Percentiles rank a stretch among this genome's conserved stretches.
phyloP scores from a whole-genome alignment of 139 green algal genomes.

The Chlamydomonas asymmetrica region DNA sequence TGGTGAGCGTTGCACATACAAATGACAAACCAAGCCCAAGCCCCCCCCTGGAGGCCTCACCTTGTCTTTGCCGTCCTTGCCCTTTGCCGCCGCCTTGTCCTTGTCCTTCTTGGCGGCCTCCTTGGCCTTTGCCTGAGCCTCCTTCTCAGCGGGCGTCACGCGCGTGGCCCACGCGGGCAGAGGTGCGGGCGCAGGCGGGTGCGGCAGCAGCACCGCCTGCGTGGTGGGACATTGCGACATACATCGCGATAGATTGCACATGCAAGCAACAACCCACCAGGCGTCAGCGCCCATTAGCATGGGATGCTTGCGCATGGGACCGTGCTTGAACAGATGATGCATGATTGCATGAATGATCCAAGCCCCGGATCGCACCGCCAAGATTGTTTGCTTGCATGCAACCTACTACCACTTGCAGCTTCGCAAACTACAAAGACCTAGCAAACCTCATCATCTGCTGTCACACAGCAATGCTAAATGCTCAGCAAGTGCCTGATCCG shows the following conservation, averaged over 20 bases:
- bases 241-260: too few relatives aligned
- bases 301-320: not conserved
- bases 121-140: conserved; percentile 18
- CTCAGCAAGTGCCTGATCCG: too few relatives aligned
- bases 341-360: not conserved
- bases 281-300: conserved; percentile 11
- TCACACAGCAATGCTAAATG: too few relatives aligned
- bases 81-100: not conserved
- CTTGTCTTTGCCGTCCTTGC: conserved; percentile 1
- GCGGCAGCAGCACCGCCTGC: too few relatives aligned
- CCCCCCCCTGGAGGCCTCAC: too few relatives aligned
- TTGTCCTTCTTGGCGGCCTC: conserved; percentile 22
- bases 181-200: not conserved
- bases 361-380: not conserved
- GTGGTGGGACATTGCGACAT: too few relatives aligned
- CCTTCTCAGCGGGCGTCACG: conserved; percentile 13
- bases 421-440: not conserved
- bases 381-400: not conserved
- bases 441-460: too few relatives aligned
- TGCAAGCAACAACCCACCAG: too few relatives aligned
- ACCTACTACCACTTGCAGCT: not conserved
- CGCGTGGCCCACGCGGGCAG: conserved; percentile 6
- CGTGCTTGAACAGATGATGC: not conserved
- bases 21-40: too few relatives aligned
- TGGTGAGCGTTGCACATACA: too few relatives aligned